Conservation (phyloP, 2,329 filamentous ascomycete genomes). For the Botrytis hyacinthi region DNA sequence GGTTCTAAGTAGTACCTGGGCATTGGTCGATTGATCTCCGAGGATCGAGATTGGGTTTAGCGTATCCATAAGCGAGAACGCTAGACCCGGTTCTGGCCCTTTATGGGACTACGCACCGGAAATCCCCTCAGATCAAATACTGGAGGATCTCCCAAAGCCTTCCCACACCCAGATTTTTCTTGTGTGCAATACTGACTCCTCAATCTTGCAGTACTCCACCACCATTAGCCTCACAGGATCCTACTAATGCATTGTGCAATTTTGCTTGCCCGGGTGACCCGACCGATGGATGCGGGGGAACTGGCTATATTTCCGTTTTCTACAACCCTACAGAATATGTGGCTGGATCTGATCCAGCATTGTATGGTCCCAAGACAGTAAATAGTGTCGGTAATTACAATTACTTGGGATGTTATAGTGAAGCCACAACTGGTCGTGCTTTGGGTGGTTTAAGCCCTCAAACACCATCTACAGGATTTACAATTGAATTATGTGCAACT, state of each 20-base stretch:
- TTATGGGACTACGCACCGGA: neutral
- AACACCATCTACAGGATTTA: constrained; percentile 25
- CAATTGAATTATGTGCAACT: constrained; percentile 31
- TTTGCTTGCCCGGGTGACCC: constrained; percentile 23
- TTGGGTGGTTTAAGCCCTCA: constrained; percentile 26
- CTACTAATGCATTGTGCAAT: constrained; percentile 28
- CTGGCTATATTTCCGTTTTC: constrained; percentile 29
- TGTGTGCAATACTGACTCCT: neutral
- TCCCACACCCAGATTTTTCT: neutral
- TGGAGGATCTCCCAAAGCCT: neutral
- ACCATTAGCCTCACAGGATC: constrained; percentile 28
- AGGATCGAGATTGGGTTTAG: neutral
- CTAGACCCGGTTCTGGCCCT: neutral
- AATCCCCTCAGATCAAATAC: neutral
- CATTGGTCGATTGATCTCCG: neutral
- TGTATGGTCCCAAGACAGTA: constrained; percentile 31
- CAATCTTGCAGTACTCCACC: constrained; percentile 27
- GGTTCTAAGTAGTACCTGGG: neutral
- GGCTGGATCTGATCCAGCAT: constrained; percentile 26
- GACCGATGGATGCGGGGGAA: constrained; percentile 25
- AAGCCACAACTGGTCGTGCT: constrained; percentile 30
- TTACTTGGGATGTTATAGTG: constrained; percentile 41
- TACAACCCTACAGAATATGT: constrained; percentile 31
- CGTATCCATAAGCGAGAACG: neutral
- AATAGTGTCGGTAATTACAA: constrained; percentile 29